A percentile compares a stretch with the other conserved stretches of the same genome.
These are phyloP conservation scores for Nicotiana tabacum DNA, from an alignment of 257 asterid genomes.

Conservation along the genomic window DNA sequence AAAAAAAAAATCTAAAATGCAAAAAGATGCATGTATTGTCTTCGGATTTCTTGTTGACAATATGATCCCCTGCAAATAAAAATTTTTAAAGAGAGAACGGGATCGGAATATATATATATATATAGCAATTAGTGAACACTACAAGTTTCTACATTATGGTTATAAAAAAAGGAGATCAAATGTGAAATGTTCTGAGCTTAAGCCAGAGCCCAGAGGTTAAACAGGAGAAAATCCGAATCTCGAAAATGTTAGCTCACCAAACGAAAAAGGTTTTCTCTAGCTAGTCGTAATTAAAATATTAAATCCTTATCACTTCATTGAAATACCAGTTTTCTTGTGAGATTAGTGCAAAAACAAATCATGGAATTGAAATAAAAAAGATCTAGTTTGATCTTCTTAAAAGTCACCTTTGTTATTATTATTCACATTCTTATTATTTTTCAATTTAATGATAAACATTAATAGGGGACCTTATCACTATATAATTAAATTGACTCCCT, in stretches of 20 bases:
- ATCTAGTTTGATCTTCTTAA: neutral
- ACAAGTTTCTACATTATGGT: constrained; percentile 5
- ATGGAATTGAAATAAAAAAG: neutral
- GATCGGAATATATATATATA: too few relatives aligned
- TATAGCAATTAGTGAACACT: neutral
- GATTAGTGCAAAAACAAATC: neutral
- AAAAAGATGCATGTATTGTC: too few relatives aligned
- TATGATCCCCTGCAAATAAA: neutral
- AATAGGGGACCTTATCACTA: too few relatives aligned
- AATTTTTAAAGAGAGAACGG: neutral
- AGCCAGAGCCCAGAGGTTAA: neutral
- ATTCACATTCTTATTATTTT: too few relatives aligned
- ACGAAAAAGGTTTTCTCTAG: neutral
- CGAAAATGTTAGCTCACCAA: neutral
- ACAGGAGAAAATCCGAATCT: neutral
- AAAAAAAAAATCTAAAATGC: neutral
- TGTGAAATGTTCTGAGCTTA: neutral
- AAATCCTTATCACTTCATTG: neutral
- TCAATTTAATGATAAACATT: too few relatives aligned
- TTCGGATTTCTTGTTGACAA: neutral
- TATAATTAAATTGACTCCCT: too few relatives aligned
- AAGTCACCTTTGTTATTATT: too few relatives aligned
- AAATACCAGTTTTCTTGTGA: neutral
- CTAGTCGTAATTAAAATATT: too few relatives aligned
- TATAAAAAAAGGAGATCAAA: neutral